Percentiles rank a stretch among this genome's conserved stretches.
Conservation (phyloP, 2,329 filamentous ascomycete species). For the Corniculantispora saksenae region DNA sequence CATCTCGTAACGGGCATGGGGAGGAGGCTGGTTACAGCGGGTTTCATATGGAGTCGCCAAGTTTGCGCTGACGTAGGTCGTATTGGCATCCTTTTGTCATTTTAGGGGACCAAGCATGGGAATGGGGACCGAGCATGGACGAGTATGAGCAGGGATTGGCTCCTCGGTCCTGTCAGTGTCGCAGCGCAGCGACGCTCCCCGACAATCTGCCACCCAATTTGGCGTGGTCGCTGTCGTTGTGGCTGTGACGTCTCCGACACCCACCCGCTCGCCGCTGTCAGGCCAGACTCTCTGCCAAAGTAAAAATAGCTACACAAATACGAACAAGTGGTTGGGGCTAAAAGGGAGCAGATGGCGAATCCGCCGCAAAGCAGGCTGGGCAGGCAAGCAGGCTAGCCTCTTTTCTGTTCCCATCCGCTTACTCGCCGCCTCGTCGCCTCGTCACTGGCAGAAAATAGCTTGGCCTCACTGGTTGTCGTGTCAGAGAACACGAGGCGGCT, state of each 20-base stretch:
- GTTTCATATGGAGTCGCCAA: too few relatives aligned
- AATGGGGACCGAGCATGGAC: too few relatives aligned
- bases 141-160: not conserved
- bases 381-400: not conserved
- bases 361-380: not conserved
- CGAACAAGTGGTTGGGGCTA: too few relatives aligned
- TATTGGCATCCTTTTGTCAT: not conserved
- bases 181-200: too few relatives aligned
- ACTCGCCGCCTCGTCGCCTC: not conserved
- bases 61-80: not conserved
- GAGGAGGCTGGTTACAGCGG: not conserved
- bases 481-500: not conserved
- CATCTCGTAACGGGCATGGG: not conserved
- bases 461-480: not conserved
- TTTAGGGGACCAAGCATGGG: not conserved
- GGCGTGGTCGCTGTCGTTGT: not conserved
- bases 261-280: too few relatives aligned
- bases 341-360: too few relatives aligned
- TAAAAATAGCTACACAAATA: conserved; percentile 14
- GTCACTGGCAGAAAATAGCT: not conserved
- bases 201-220: not conserved
- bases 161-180: conserved; percentile 2
- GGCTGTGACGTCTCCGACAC: not conserved
- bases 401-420: not conserved
- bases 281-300: too few relatives aligned